These are phyloP conservation scores for Ophiostoma perfectum DNA, from an alignment of 2,329 filamentous ascomycete genomes.

Conservation along the genomic window DNA sequence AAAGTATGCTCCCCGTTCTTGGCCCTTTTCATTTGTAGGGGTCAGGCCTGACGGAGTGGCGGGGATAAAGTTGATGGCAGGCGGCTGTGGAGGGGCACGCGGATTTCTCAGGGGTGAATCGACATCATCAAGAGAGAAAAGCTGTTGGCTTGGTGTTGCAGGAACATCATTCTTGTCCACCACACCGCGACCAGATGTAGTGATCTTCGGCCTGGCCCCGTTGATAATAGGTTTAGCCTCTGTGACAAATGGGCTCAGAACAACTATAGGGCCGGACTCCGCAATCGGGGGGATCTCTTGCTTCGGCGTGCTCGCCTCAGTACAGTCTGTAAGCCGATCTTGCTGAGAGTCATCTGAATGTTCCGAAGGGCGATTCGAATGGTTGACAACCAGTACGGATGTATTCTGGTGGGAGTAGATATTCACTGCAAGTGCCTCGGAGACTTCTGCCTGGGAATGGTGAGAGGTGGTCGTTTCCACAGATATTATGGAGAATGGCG, in stretches of 20 bases:
- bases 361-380: conserved; percentile 48
- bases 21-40: conserved; percentile 47
- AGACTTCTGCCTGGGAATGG: conserved; percentile 52
- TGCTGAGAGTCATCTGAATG: conserved; percentile 34
- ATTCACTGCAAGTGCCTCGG: conserved; percentile 56
- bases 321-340: conserved; percentile 21
- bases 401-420: conserved; percentile 61
- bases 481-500: conserved; percentile 57
- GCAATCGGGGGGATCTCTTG: conserved; percentile 24
- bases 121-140: conserved; percentile 47
- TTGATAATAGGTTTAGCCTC: neutral
- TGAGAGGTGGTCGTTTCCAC: conserved; percentile 53
- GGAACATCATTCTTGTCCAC: conserved; percentile 32
- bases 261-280: conserved; percentile 24
- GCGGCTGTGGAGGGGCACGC: conserved; percentile 51
- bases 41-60: conserved; percentile 58
- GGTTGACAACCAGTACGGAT: conserved; percentile 56
- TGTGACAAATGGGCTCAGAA: neutral
- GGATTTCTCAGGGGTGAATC: conserved; percentile 60
- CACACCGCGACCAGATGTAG: conserved; percentile 28
- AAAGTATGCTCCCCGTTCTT: conserved; percentile 52
- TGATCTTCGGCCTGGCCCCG: conserved; percentile 12
- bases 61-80: conserved; percentile 55
- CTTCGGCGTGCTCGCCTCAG: conserved; percentile 17
- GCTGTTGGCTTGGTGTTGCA: conserved; percentile 49